Conservation (phyloP, 345 rosid genomes). For the Sapria himalayana region DNA sequence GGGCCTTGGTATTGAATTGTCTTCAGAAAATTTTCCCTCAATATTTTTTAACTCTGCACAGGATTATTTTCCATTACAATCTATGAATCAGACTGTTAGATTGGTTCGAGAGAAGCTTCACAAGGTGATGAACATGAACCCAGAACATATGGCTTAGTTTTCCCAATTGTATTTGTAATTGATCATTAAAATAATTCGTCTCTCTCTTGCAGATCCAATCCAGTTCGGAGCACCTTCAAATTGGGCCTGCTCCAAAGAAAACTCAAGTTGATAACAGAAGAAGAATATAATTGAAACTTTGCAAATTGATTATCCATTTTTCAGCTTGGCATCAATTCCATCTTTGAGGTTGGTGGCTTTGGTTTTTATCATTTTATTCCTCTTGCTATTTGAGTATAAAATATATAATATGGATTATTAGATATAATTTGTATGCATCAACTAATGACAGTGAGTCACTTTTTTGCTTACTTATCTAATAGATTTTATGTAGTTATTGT, state of each 20-base stretch:
- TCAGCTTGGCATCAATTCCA: too few species aligned
- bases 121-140: conserved; percentile 26
- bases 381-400: too few species aligned
- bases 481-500: too few species aligned
- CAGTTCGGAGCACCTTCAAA: conserved; percentile 19
- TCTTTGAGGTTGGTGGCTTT: too few species aligned
- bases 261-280: conserved; percentile 41
- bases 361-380: too few species aligned
- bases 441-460: too few species aligned
- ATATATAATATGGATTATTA: too few species aligned
- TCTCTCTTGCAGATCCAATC: conserved; percentile 33
- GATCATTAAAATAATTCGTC: not conserved
- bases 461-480: too few species aligned
- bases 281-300: conserved; percentile 27
- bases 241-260: conserved; percentile 36
- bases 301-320: too few species aligned
- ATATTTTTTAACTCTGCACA: conserved; percentile 16
- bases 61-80: conserved; percentile 60
- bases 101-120: conserved; percentile 61
- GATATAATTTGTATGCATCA: too few species aligned
- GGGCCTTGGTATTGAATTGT: not conserved
- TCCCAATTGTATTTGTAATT: not conserved
- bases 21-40: too few species aligned
- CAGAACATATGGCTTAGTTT: not conserved
- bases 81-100: conserved; percentile 68